phyloP scores from a whole-genome alignment of 2,329 filamentous ascomycete species.

The Zopfia rhizophila region DNA sequence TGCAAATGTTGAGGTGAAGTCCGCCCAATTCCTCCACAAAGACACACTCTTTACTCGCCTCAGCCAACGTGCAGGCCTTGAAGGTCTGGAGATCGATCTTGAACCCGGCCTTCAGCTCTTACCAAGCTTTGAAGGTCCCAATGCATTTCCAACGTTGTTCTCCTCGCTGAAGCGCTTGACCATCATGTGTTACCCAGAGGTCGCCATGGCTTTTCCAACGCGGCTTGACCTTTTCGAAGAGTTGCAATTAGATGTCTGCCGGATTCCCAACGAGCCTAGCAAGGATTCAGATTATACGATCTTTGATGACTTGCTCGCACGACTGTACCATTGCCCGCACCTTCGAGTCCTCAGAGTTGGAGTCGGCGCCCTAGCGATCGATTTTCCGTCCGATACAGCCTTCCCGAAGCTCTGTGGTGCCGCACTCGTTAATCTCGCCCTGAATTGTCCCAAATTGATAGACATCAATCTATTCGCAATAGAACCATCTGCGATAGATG shows the following conservation, averaged over 20 bases:
- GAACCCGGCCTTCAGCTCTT: slow-evolving; percentile 39
- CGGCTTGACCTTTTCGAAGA: slow-evolving; percentile 37
- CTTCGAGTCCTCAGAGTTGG: slow-evolving; percentile 38
- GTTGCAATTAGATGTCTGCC: slow-evolving; percentile 41
- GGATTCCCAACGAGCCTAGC: slow-evolving; percentile 29
- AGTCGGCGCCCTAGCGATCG: slow-evolving; percentile 32
- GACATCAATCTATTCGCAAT: slow-evolving; percentile 38
- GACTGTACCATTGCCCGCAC: slow-evolving; percentile 28
- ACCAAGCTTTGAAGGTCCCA: slow-evolving; percentile 30
- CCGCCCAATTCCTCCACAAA: slow-evolving; percentile 33
- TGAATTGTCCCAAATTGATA: slow-evolving; percentile 33
- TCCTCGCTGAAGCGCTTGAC: slow-evolving; percentile 32
- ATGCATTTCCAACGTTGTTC: slow-evolving; percentile 29
- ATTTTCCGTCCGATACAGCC: slow-evolving; percentile 36
- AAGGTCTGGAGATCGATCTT: slow-evolving; percentile 43
- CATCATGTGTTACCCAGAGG: slow-evolving; percentile 46
- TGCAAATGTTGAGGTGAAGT: slow-evolving; percentile 36
- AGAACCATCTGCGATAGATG: slow-evolving; percentile 42
- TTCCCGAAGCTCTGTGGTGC: slow-evolving; percentile 34
- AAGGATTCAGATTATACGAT: slow-evolving; percentile 30
- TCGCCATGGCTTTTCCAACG: slow-evolving; percentile 36
- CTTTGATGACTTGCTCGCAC: slow-evolving; percentile 32
- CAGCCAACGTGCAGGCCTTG: slow-evolving; percentile 34
- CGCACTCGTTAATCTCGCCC: slow-evolving; percentile 32
- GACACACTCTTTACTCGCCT: slow-evolving; percentile 40